phyloP scores from a whole-genome alignment of 129 eudicot genomes.

The Logfia minima region DNA sequence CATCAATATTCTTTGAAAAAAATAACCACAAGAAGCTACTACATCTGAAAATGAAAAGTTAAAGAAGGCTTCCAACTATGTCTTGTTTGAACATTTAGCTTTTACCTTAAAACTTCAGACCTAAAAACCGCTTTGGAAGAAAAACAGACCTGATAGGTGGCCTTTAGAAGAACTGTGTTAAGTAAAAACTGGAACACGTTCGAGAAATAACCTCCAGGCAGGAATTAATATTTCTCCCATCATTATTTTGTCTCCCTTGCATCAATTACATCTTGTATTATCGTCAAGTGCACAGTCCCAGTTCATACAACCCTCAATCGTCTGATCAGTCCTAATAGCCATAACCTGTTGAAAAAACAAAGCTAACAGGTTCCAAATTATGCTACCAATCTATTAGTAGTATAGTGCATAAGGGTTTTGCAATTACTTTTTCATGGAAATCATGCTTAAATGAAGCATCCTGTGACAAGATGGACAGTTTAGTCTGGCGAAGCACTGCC shows the following conservation, averaged over 20 bases:
- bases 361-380: conserved; percentile 19
- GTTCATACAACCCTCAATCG: conserved; percentile 67
- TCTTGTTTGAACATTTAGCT: conserved; percentile 9
- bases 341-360: conserved; percentile 51
- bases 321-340: conserved; percentile 60
- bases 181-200: conserved; percentile 79
- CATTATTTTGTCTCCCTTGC: conserved; percentile 29
- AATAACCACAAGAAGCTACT: conserved; percentile 11
- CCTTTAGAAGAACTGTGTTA: conserved; percentile 71
- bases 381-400: neutral
- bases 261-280: conserved; percentile 36
- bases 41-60: neutral
- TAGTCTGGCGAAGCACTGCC: conserved; percentile 54
- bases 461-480: conserved; percentile 51
- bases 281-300: conserved; percentile 87
- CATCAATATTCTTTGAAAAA: conserved; percentile 79
- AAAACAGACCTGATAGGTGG: conserved; percentile 81
- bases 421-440: conserved; percentile 55
- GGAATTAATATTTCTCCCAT: conserved; percentile 52
- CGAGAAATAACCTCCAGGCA: conserved; percentile 75
- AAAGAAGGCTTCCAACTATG: neutral
- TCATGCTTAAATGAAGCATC: conserved; percentile 72
- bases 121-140: neutral
- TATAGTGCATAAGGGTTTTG: neutral
- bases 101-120: conserved; percentile 3